These are phyloP conservation scores for Trichoderma lentiforme DNA, from an alignment of 2,329 filamentous ascomycete species.

Conservation along the genomic window DNA sequence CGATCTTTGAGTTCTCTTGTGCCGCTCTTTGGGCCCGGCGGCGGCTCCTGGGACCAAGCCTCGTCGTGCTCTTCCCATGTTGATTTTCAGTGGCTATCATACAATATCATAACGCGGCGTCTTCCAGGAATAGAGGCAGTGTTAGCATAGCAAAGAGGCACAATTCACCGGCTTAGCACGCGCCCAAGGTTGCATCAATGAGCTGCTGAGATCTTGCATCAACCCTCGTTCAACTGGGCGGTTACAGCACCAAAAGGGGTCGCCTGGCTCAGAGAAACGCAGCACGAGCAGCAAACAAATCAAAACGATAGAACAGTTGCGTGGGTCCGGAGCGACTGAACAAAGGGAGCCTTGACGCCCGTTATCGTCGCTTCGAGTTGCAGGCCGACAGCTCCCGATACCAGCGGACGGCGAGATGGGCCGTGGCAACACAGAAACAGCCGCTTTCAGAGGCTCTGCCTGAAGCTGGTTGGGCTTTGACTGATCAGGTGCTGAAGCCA, in stretches of 20 bases:
- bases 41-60: slow-evolving; percentile 30
- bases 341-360: neutral
- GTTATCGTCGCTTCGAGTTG: slow-evolving; percentile 1
- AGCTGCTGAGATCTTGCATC: slow-evolving; percentile 7
- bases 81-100: slow-evolving; percentile 17
- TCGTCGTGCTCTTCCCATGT: slow-evolving; percentile 38
- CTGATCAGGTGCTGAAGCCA: slow-evolving; percentile 20
- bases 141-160: slow-evolving; percentile 6
- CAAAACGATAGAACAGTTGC: neutral
- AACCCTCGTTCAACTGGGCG: slow-evolving; percentile 1
- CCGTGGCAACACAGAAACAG: neutral
- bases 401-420: slow-evolving; percentile 5
- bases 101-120: slow-evolving; percentile 2
- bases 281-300: neutral
- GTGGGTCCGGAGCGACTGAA: slow-evolving; percentile 8
- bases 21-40: slow-evolving; percentile 36
- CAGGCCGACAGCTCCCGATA: neutral
- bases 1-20: slow-evolving; percentile 32
- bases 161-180: slow-evolving; percentile 1
- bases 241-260: neutral
- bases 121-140: neutral
- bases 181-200: slow-evolving; percentile 3
- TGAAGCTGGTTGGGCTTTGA: slow-evolving; percentile 18
- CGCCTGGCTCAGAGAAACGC: neutral
- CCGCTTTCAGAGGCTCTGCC: slow-evolving; percentile 6